These are phyloP conservation scores for Coemansia sp. DNA, from an alignment of 192 early-diverging fungal species.

Conservation along the genomic window DNA sequence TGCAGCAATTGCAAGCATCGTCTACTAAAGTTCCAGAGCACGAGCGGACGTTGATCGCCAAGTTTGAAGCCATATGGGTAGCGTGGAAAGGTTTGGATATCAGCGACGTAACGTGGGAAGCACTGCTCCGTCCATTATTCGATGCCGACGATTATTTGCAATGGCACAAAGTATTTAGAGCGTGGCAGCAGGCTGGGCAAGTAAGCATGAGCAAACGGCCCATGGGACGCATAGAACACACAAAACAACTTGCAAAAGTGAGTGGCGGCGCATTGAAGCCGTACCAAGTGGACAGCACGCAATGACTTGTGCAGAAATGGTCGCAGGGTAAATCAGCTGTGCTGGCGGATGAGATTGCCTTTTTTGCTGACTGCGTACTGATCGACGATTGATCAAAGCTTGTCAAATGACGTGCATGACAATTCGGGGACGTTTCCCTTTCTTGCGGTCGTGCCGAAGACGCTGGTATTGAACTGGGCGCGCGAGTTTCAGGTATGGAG, in stretches of 20 bases:
- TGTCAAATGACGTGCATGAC: constrained; percentile 21
- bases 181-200: constrained; percentile 16
- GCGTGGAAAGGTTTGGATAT: constrained; percentile 24
- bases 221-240: background rate
- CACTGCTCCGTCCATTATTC: constrained; percentile 20
- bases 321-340: constrained; percentile 82
- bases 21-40: background rate
- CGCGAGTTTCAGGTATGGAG: constrained; percentile 89
- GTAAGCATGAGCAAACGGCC: constrained; percentile 26
- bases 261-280: constrained; percentile 77
- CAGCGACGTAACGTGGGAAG: constrained; percentile 34
- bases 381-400: constrained; percentile 17
- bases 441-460: constrained; percentile 89
- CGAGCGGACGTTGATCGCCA: constrained; percentile 10
- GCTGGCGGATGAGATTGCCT: constrained; percentile 91
- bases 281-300: constrained; percentile 89
- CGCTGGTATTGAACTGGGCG: constrained; percentile 90
- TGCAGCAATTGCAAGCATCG: background rate
- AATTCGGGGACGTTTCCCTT: constrained; percentile 84
- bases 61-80: constrained; percentile 14
- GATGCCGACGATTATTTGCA: constrained; percentile 12
- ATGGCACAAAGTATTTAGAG: constrained; percentile 16
- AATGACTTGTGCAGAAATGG: constrained; percentile 92
- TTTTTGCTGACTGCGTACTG: constrained; percentile 78
- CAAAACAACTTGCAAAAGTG: constrained; percentile 66